Evolutionary conservation across 768 basidiomycete species (phyloP).

Genomic region (Exsudoporus frostii): DNA sequence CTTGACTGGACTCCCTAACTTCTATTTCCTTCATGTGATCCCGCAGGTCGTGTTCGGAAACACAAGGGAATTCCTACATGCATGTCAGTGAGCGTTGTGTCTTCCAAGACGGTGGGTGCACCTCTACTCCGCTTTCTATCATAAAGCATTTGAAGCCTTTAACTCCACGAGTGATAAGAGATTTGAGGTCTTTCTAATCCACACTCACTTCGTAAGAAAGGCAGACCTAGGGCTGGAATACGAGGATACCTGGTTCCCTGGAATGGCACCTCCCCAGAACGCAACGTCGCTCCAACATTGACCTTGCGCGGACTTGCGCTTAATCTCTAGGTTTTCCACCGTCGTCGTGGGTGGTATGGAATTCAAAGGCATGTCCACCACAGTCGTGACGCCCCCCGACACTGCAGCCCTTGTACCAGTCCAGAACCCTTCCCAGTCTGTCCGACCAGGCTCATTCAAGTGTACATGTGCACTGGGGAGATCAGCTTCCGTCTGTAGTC

Average conservation of each 20-base stretch:
- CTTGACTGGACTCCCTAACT: constrained; percentile 37
- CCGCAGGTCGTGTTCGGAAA: constrained; percentile 64
- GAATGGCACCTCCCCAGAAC: constrained; percentile 91
- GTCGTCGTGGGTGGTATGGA: constrained; percentile 96
- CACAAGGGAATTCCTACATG: constrained; percentile 86
- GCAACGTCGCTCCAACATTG: constrained; percentile 73
- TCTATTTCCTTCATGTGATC: constrained; percentile 72
- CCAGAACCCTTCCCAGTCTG: constrained; percentile 92
- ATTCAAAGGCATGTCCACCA: constrained; percentile 98
- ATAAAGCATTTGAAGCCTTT: constrained; percentile 98
- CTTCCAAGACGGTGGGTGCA: constrained; percentile 29
- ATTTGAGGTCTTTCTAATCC: constrained; percentile 62
- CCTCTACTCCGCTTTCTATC: constrained; percentile 94
- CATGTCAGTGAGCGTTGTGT: constrained; percentile 3
- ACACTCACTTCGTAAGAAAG: neutral
- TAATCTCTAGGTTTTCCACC: constrained; percentile 65
- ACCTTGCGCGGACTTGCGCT: constrained; percentile 65
- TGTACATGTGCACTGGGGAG: constrained; percentile 80
- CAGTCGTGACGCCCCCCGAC: constrained; percentile 91
- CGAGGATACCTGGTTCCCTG: constrained; percentile 70
- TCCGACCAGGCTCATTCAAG: constrained; percentile 90
- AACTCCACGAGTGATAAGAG: constrained; percentile 77
- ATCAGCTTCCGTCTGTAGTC: neutral
- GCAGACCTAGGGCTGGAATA: neutral
- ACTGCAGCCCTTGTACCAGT: constrained; percentile 90